Conservation (phyloP, 371 early-diverging fungal species). For the Thermomucor indicae-seudaticae region DNA sequence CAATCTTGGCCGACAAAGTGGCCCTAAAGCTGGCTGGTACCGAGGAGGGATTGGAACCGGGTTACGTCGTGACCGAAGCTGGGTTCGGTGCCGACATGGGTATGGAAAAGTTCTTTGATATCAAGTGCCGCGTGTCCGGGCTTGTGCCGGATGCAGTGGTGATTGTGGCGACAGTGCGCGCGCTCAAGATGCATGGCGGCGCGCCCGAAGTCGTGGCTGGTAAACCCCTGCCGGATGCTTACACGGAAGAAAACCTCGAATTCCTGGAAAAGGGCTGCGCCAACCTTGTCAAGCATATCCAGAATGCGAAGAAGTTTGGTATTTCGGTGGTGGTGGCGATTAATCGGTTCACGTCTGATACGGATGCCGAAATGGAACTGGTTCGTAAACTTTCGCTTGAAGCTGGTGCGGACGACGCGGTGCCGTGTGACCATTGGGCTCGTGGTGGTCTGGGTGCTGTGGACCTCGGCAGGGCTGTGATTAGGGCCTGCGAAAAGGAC, state of each 20-base stretch:
- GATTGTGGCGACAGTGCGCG: constrained; percentile 92
- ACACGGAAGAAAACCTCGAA: constrained; percentile 81
- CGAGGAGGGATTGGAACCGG: constrained; percentile 61
- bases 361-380: constrained; percentile 80
- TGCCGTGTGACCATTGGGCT: constrained; percentile 89
- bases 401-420: constrained; percentile 88
- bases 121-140: constrained; percentile 92
- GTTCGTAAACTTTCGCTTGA: constrained; percentile 67
- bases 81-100: constrained; percentile 99
- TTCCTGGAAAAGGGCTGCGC: constrained; percentile 78
- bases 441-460: constrained; percentile 89
- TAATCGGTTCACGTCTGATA: constrained; percentile 90
- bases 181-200: constrained; percentile 97
- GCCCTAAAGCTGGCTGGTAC: constrained; percentile 90
- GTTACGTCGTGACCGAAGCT: constrained; percentile 95
- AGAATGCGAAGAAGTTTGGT: constrained; percentile 88
- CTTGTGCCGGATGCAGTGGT: constrained; percentile 91
- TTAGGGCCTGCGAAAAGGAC: constrained; percentile 65
- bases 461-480: constrained; percentile 83
- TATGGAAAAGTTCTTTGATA: constrained; percentile 98
- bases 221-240: constrained; percentile 83
- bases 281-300: constrained; percentile 87
- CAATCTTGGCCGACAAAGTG: constrained; percentile 90
- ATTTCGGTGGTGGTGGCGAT: constrained; percentile 92
- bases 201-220: constrained; percentile 96